Evolutionary conservation across 2,329 filamentous ascomycete genomes (phyloP).

Genomic region (Arthrobotrys entomopaga): DNA sequence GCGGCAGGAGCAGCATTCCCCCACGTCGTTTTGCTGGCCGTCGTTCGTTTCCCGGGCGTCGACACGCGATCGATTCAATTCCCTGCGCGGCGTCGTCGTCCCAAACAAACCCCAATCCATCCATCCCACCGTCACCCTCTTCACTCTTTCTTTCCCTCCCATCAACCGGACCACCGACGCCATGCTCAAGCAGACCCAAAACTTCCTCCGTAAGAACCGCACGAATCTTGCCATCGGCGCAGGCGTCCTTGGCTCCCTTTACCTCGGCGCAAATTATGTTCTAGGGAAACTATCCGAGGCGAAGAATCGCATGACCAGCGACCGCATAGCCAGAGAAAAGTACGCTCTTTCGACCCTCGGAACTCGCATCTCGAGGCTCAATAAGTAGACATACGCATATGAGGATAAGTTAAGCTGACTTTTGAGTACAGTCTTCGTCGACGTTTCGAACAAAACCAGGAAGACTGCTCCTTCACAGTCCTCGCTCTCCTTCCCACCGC

Average conservation of each 20-base stretch:
- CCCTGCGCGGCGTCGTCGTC: conserved; percentile 8
- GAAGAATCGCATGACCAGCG: conserved; percentile 94
- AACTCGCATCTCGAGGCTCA: not conserved
- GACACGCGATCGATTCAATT: conserved; percentile 31
- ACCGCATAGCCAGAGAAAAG: conserved; percentile 97
- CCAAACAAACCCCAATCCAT: not conserved
- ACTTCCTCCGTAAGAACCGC: conserved; percentile 92
- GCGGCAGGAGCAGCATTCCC: conserved; percentile 18
- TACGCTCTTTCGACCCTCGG: conserved; percentile 64
- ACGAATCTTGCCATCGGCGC: conserved; percentile 88
- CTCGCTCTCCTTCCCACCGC: conserved; percentile 93
- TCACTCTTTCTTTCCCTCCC: conserved; percentile 10
- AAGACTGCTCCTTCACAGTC: conserved; percentile 97
- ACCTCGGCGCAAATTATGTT: conserved; percentile 92
- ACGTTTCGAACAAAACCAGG: conserved; percentile 98
- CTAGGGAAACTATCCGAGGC: conserved; percentile 90
- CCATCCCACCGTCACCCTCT: conserved; percentile 17
- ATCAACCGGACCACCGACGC: conserved; percentile 58
- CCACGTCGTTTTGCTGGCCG: conserved; percentile 6
- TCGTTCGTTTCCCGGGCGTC: not conserved
- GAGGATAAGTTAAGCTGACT: not conserved
- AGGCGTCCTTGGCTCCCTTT: conserved; percentile 87
- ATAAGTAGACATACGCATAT: not conserved
- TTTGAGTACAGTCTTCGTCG: conserved; percentile 76
- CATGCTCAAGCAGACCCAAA: conserved; percentile 79